These are phyloP conservation scores for Trifolium subterraneum DNA, from an alignment of 306 rosid species.

Conservation along the genomic window DNA sequence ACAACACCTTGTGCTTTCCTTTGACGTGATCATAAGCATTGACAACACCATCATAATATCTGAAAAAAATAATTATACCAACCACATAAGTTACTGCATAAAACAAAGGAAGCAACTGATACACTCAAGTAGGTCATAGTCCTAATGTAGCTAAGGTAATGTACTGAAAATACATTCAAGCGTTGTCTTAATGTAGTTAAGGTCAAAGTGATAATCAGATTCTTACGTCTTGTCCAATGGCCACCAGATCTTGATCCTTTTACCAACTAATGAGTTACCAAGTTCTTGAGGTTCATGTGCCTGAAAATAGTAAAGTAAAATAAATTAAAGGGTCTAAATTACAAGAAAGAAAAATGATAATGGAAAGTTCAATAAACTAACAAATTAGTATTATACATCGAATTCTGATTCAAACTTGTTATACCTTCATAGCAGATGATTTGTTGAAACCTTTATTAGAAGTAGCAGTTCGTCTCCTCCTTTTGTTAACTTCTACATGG, in stretches of 20 bases:
- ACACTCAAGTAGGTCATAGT: too few relatives aligned
- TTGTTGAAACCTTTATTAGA: slow-evolving; percentile 44
- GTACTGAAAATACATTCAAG: slow-evolving; percentile 3
- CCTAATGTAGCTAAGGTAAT: too few relatives aligned
- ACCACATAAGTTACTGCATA: background rate
- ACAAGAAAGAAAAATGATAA: background rate
- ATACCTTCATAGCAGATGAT: slow-evolving; percentile 56
- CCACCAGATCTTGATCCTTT: slow-evolving; percentile 81
- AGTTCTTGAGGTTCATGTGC: slow-evolving; percentile 36
- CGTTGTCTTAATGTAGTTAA: slow-evolving; percentile 15
- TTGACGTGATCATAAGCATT: slow-evolving; percentile 53
- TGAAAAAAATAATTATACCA: slow-evolving; percentile 40
- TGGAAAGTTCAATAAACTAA: background rate
- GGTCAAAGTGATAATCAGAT: slow-evolving; percentile 23
- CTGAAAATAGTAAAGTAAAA: slow-evolving; percentile 30
- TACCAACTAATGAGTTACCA: slow-evolving; percentile 59
- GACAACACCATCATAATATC: slow-evolving; percentile 82
- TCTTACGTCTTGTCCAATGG: slow-evolving; percentile 76
- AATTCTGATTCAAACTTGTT: background rate
- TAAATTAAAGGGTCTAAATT: background rate
- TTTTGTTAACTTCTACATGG: slow-evolving; percentile 40
- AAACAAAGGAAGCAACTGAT: slow-evolving; percentile 26
- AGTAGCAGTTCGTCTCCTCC: slow-evolving; percentile 34
- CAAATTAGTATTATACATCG: background rate
- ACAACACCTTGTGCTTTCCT: slow-evolving; percentile 70